Conservation (phyloP, 305 asterid species). For the Nicotiana rustica region DNA sequence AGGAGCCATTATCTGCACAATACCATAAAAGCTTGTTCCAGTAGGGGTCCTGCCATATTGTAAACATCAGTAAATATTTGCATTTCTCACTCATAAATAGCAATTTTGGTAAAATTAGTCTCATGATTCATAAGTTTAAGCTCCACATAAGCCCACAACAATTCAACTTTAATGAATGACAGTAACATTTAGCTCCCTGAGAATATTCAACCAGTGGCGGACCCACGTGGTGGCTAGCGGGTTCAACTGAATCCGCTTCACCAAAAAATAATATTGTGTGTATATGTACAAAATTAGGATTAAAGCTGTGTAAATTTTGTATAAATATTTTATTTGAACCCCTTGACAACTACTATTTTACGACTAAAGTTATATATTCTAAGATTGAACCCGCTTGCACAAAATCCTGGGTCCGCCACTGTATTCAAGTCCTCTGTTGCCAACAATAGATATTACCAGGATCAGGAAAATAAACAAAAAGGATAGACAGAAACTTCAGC, state of each 20-base stretch:
- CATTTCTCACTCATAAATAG: conserved; percentile 18
- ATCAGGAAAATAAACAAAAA: not conserved
- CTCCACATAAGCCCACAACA: not conserved
- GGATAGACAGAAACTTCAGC: conserved; percentile 18
- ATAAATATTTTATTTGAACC: no score
- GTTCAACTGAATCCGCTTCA: no score
- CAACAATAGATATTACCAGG: not conserved
- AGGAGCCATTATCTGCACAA: conserved; percentile 75
- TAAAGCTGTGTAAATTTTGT: no score
- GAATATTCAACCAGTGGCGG: not conserved
- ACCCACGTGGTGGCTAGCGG: no score
- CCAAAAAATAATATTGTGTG: no score
- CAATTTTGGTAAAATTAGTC: not conserved
- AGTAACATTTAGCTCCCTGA: not conserved
- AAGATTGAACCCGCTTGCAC: no score
- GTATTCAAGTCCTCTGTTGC: not conserved
- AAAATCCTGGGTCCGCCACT: no score
- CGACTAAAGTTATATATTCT: no score
- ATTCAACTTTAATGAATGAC: conserved; percentile 23
- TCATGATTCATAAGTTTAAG: conserved; percentile 3
- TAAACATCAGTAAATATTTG: not conserved
- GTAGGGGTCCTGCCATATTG: conserved; percentile 65
- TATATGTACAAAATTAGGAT: no score
- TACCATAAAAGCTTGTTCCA: conserved; percentile 93
- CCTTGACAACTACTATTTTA: no score